Conservation (phyloP, 352 stramenopile genomes). For the Hyaloperonospora brassicae region DNA sequence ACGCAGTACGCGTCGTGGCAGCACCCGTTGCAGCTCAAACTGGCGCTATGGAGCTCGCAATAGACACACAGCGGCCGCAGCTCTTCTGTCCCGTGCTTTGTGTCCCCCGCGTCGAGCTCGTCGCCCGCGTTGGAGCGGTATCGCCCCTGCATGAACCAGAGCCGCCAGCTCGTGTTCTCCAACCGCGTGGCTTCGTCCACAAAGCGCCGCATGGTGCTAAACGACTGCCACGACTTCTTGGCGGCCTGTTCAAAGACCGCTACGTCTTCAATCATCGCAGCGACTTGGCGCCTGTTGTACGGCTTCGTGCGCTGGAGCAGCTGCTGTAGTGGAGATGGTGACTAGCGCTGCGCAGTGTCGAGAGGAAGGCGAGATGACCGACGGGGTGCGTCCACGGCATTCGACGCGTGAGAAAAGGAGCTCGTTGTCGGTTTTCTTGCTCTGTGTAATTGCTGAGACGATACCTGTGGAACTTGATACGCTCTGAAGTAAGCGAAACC, state of each 20-base stretch:
- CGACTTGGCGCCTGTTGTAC: neutral
- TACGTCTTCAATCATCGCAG: constrained; percentile 34
- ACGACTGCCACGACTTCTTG: constrained; percentile 83
- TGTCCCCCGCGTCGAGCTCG: constrained; percentile 25
- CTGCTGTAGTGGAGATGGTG: no score
- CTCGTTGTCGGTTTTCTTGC: neutral
- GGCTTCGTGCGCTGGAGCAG: no score
- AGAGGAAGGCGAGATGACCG: no score
- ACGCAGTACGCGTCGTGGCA: constrained; percentile 83
- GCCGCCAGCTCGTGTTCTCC: constrained; percentile 77
- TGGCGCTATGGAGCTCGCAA: constrained; percentile 62
- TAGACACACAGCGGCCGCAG: constrained; percentile 49
- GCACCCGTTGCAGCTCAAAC: constrained; percentile 73
- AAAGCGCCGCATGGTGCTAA: constrained; percentile 83
- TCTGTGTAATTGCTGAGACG: no score
- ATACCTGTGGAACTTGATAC: no score
- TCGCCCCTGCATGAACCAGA: constrained; percentile 67
- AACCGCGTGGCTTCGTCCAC: constrained; percentile 69
- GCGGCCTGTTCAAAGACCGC: constrained; percentile 55
- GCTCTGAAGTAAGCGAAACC: no score
- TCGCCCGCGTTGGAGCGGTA: constrained; percentile 8
- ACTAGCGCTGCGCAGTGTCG: no score
- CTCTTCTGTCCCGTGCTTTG: constrained; percentile 2
- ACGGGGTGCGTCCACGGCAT: constrained; percentile 4
- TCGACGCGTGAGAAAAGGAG: constrained; percentile 1